phyloP scores from a whole-genome alignment of 2,329 filamentous ascomycete species.

The Coniochaeta prunicola region DNA sequence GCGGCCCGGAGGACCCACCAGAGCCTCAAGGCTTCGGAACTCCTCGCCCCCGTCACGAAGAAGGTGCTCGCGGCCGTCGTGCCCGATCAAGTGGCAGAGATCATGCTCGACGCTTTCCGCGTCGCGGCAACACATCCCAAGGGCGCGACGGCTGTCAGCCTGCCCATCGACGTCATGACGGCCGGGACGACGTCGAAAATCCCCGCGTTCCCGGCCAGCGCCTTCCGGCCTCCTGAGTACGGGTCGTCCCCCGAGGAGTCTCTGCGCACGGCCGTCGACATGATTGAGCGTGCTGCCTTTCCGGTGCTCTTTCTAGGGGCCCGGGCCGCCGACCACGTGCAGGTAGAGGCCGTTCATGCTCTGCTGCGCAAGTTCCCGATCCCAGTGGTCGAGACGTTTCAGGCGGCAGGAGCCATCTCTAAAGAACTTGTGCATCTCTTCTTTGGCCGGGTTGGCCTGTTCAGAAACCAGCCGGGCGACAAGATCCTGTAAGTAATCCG shows the following conservation, averaged over 20 bases:
- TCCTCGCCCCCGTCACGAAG: slow-evolving; percentile 35
- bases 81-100: slow-evolving; percentile 39
- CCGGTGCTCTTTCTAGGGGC: slow-evolving; percentile 39
- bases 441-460: slow-evolving; percentile 38
- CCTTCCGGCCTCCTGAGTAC: slow-evolving; percentile 31
- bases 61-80: slow-evolving; percentile 31
- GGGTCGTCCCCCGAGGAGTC: slow-evolving; percentile 26
- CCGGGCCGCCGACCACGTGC: slow-evolving; percentile 29
- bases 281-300: slow-evolving; percentile 25
- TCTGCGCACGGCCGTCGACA: slow-evolving; percentile 23
- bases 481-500: slow-evolving; percentile 21
- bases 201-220: slow-evolving; percentile 27
- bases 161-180: slow-evolving; percentile 36
- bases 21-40: slow-evolving; percentile 33
- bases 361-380: slow-evolving; percentile 32
- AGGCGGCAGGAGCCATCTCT: slow-evolving; percentile 38
- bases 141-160: slow-evolving; percentile 32
- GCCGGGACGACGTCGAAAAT: slow-evolving; percentile 23
- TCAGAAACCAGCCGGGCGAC: slow-evolving; percentile 41
- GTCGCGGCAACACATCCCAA: slow-evolving; percentile 19
- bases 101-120: slow-evolving; percentile 10
- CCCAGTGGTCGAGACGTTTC: slow-evolving; percentile 42
- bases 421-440: slow-evolving; percentile 34
- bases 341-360: slow-evolving; percentile 31
- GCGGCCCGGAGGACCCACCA: slow-evolving; percentile 39